Percentiles rank a stretch among this genome's conserved stretches.
Evolutionary conservation across 208 protist species (phyloP).

Genomic region (Crithidia brevicula): DNA sequence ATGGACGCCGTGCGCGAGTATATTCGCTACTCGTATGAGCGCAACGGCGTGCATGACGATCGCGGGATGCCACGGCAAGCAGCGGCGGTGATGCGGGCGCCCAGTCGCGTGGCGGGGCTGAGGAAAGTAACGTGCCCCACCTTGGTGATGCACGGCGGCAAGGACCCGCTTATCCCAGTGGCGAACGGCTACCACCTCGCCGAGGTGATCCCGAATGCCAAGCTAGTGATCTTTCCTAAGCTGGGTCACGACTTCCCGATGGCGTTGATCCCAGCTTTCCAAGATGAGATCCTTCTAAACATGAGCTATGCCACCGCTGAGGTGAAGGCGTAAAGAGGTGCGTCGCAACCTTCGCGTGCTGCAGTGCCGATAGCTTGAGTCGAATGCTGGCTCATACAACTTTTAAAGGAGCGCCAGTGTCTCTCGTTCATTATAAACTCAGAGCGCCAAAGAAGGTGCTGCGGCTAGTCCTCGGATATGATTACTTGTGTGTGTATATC

Average conservation of each 20-base stretch:
- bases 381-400: too few species aligned
- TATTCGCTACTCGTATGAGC: slow-evolving; percentile 35
- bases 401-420: too few species aligned
- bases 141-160: slow-evolving; percentile 69
- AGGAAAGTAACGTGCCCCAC: slow-evolving; percentile 48
- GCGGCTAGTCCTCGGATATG: too few species aligned
- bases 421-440: too few species aligned
- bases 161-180: slow-evolving; percentile 66
- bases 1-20: slow-evolving; percentile 29
- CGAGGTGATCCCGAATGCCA: slow-evolving; percentile 47
- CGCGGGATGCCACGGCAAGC: slow-evolving; percentile 52
- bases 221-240: slow-evolving; percentile 72
- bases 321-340: not conserved
- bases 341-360: too few species aligned
- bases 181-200: slow-evolving; percentile 65
- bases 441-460: too few species aligned
- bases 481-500: too few species aligned
- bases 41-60: slow-evolving; percentile 36
- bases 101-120: slow-evolving; percentile 46
- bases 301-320: slow-evolving; percentile 19
- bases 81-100: slow-evolving; percentile 56
- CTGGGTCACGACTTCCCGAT: slow-evolving; percentile 64
- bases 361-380: too few species aligned
- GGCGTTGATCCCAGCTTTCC: slow-evolving; percentile 40
- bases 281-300: slow-evolving; percentile 60